A percentile compares a stretch with the other conserved stretches of the same genome.
Evolutionary conservation across 1,284 basidiomycete species (phyloP).

Genomic region (Sporisorium graminicola): DNA sequence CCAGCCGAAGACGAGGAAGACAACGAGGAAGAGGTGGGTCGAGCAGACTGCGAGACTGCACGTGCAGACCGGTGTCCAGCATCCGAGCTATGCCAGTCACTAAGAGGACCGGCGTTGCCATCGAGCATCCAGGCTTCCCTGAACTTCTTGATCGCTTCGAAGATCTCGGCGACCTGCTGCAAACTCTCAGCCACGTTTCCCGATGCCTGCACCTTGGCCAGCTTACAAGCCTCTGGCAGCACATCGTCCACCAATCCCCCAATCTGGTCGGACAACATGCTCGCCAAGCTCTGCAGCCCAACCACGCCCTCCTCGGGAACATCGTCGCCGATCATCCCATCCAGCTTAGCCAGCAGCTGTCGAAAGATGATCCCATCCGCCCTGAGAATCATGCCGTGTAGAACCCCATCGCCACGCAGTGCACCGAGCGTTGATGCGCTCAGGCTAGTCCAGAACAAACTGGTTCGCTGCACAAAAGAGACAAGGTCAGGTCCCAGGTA

Average conservation of each 20-base stretch:
- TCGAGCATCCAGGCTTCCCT: conserved; percentile 31
- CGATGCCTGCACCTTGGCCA: conserved; percentile 28
- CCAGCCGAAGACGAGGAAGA: background rate
- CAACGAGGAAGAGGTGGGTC: background rate
- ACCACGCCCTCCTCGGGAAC: conserved; percentile 17
- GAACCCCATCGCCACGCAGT: conserved; percentile 17
- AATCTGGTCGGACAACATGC: conserved; percentile 19
- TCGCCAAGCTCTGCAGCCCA: conserved; percentile 13
- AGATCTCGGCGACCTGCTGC: conserved; percentile 22
- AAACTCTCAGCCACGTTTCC: conserved; percentile 26
- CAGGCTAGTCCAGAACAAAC: conserved; percentile 36
- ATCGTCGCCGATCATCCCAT: conserved; percentile 37
- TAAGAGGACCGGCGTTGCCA: background rate
- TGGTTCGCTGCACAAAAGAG: conserved; percentile 37
- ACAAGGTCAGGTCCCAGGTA: conserved; percentile 33
- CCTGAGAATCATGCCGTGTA: conserved; percentile 21
- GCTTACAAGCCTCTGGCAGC: conserved; percentile 12
- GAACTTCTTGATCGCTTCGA: conserved; percentile 27
- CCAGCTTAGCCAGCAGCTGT: conserved; percentile 27
- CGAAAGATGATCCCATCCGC: conserved; percentile 36
- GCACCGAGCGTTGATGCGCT: conserved; percentile 13
- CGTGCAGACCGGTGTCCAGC: background rate
- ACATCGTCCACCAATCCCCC: conserved; percentile 9
- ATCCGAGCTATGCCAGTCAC: conserved; percentile 2
- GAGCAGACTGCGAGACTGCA: background rate